Conservation (phyloP, 1,284 basidiomycete species). For the Naganishia cerealis region DNA sequence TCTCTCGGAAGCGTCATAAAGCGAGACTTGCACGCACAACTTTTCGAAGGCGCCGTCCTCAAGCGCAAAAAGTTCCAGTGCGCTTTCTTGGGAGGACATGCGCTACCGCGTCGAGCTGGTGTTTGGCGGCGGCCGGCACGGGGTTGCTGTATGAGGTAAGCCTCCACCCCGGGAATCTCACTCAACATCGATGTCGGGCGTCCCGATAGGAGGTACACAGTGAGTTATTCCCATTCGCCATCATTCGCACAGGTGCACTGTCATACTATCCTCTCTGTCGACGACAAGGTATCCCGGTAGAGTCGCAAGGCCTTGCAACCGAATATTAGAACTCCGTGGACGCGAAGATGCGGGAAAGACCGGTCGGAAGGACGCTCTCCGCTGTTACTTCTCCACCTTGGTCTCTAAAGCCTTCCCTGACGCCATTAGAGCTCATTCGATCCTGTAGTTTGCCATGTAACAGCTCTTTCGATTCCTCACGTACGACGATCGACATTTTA, state of each 20-base stretch:
- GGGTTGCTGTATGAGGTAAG: not conserved
- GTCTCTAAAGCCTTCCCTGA: not conserved
- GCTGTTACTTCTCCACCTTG: not conserved
- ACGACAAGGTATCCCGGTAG: too few species aligned
- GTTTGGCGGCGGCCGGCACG: not conserved
- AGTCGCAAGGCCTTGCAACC: too few species aligned
- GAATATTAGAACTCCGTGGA: too few species aligned
- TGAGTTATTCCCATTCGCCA: not conserved
- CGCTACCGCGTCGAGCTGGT: not conserved
- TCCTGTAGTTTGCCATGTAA: not conserved
- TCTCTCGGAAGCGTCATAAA: slow-evolving; percentile 4
- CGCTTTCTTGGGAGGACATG: not conserved
- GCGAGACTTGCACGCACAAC: slow-evolving; percentile 16
- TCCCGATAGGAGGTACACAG: not conserved
- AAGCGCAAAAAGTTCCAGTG: slow-evolving; percentile 26
- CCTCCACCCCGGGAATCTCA: slow-evolving; percentile 1
- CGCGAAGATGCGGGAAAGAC: not conserved
- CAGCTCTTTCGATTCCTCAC: not conserved
- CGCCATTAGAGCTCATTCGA: not conserved
- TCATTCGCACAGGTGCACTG: too few species aligned
- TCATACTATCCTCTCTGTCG: too few species aligned
- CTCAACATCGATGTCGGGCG: not conserved
- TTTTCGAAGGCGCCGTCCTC: slow-evolving; percentile 11
- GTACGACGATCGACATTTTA: not conserved
- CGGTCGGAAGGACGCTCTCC: not conserved